These are phyloP conservation scores for Echinochloa phyllopogon DNA, from an alignment of 176 grass and related monocot species.

Conservation along the genomic window DNA sequence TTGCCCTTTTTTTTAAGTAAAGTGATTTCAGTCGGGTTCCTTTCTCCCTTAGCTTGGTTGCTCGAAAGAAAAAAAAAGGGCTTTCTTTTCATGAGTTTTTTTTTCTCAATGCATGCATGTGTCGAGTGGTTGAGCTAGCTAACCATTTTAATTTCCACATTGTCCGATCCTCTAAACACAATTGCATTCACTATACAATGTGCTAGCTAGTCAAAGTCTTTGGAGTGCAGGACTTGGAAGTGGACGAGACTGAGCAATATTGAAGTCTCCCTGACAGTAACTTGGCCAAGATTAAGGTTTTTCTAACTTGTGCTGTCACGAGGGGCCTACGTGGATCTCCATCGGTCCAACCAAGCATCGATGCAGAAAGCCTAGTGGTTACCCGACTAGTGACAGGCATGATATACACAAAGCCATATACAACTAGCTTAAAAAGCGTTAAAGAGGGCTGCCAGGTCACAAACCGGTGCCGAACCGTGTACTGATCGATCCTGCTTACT, in stretches of 20 bases:
- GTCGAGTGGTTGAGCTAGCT: conserved; percentile 28
- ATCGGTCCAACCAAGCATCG: conserved; percentile 42
- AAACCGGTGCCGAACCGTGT: conserved; percentile 40
- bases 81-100: background rate
- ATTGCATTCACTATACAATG: background rate
- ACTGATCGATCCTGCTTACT: background rate
- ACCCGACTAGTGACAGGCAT: conserved; percentile 32
- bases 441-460: background rate
- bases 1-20: background rate
- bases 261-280: conserved; percentile 33
- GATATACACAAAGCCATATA: conserved; percentile 22
- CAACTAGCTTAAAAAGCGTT: conserved; percentile 10
- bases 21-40: conserved; percentile 25
- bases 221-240: conserved; percentile 48
- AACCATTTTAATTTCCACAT: background rate
- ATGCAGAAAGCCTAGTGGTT: conserved; percentile 47
- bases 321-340: conserved; percentile 51
- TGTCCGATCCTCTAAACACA: background rate
- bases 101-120: conserved; percentile 10
- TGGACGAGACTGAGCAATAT: conserved; percentile 23
- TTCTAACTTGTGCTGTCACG: conserved; percentile 20
- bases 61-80: background rate
- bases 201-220: conserved; percentile 48
- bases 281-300: conserved; percentile 18
- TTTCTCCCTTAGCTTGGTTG: conserved; percentile 11